Percentiles rank a stretch among this genome's conserved stretches.
Evolutionary conservation across 2,329 filamentous ascomycete genomes (phyloP).

Genomic region (Fusarium musae): DNA sequence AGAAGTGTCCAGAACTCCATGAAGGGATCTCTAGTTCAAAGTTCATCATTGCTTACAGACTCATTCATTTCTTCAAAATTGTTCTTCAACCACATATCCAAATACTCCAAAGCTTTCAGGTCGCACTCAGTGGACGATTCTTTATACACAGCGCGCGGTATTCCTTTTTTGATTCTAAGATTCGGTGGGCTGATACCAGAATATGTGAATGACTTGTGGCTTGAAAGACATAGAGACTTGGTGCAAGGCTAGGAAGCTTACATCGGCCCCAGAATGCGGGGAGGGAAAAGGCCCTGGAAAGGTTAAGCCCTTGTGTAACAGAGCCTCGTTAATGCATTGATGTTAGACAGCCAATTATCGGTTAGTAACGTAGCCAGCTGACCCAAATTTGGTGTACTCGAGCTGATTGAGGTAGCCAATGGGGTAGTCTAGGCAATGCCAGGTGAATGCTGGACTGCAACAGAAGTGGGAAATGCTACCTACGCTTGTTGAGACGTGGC

Average conservation of each 20-base stretch:
- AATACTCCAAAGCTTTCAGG: background rate
- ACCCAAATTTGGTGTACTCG: background rate
- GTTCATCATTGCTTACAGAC: fast-evolving
- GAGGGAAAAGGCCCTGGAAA: background rate
- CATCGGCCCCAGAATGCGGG: background rate
- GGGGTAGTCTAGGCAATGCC: background rate
- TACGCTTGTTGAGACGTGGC: background rate
- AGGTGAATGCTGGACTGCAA: background rate
- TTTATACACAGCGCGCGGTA: background rate
- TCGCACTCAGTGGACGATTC: background rate
- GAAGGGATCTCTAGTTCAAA: background rate
- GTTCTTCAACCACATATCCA: background rate
- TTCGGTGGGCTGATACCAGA: background rate
- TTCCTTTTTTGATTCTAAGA: background rate
- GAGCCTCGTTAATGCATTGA: fast-evolving
- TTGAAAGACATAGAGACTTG: background rate
- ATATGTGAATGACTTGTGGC: no score
- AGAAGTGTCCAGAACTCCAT: fast-evolving
- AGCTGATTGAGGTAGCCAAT: background rate
- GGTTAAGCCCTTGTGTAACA: background rate
- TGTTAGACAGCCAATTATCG: background rate
- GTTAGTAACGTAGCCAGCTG: background rate
- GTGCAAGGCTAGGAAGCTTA: background rate
- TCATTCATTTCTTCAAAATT: background rate
- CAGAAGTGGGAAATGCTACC: background rate